A percentile compares a stretch with the other conserved stretches of the same genome.
phyloP scores from a whole-genome alignment of 2,329 filamentous ascomycete species.

The Penicillium griseofulvum region DNA sequence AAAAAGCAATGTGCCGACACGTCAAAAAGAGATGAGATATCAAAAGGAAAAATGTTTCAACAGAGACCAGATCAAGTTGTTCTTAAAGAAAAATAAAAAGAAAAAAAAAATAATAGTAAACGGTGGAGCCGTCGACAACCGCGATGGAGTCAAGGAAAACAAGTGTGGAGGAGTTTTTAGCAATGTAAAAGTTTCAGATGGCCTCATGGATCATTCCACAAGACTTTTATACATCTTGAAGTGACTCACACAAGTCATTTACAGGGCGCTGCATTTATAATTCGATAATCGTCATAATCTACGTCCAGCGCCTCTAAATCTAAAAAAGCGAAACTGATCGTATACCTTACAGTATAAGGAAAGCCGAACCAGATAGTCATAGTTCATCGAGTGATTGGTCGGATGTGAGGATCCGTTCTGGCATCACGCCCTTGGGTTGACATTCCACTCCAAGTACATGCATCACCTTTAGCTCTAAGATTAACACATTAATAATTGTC shows the following conservation, averaged over 20 bases:
- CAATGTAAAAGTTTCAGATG: slow-evolving; percentile 1
- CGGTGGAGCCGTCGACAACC: slow-evolving; percentile 28
- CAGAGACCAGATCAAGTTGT: not conserved
- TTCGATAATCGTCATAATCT: not conserved
- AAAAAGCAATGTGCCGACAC: not conserved
- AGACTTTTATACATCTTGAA: slow-evolving; percentile 10
- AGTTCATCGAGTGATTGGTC: slow-evolving; percentile 8
- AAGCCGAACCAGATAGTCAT: slow-evolving; percentile 1
- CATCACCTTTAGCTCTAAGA: too few species aligned
- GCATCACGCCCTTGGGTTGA: slow-evolving; percentile 25
- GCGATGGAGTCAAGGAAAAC: slow-evolving; percentile 11
- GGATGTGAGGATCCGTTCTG: slow-evolving; percentile 7
- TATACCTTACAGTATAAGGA: slow-evolving; percentile 4
- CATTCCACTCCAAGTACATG: slow-evolving; percentile 12
- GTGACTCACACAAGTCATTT: slow-evolving; percentile 7
- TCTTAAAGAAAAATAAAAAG: not conserved
- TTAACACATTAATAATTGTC: too few species aligned
- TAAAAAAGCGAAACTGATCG: not conserved
- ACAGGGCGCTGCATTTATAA: not conserved
- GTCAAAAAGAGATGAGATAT: not conserved
- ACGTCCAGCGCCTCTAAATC: not conserved
- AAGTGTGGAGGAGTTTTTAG: slow-evolving; percentile 4
- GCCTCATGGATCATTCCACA: not conserved
- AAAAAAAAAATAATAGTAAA: slow-evolving; percentile 11
- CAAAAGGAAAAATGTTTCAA: not conserved